Conservation (phyloP, 768 basidiomycete species). For the Ramaria rubella region DNA sequence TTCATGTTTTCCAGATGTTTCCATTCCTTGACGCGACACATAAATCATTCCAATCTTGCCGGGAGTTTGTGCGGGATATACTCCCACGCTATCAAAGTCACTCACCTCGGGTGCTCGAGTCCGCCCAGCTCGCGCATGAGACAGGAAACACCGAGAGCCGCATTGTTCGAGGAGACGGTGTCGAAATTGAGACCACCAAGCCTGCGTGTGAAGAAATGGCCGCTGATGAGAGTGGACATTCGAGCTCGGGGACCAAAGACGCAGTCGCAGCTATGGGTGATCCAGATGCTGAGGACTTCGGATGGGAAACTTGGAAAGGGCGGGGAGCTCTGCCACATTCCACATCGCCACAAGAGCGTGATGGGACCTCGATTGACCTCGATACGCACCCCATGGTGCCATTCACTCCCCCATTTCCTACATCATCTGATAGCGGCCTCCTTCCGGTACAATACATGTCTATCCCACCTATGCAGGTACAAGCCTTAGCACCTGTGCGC, state of each 20-base stretch:
- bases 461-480: background rate
- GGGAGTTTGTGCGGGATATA: conserved; percentile 55
- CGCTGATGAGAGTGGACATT: background rate
- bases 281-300: background rate
- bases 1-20: conserved; percentile 89
- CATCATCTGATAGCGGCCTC: background rate
- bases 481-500: conserved; percentile 8
- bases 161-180: conserved; percentile 70
- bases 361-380: conserved; percentile 7
- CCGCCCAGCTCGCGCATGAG: conserved; percentile 54
- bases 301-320: background rate
- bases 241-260: background rate
- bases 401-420: conserved; percentile 1
- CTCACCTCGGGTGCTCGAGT: conserved; percentile 46
- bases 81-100: conserved; percentile 49
- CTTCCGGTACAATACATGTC: background rate
- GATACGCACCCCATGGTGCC: conserved; percentile 6
- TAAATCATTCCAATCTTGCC: conserved; percentile 65
- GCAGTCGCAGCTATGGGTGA: conserved; percentile 18
- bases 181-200: conserved; percentile 20
- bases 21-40: conserved; percentile 65
- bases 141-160: conserved; percentile 60
- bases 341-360: conserved; percentile 4
- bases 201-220: background rate
- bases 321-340: background rate